Evolutionary conservation across 345 rosid species (phyloP).

Genomic region (Rhodomyrtus tomentosa): DNA sequence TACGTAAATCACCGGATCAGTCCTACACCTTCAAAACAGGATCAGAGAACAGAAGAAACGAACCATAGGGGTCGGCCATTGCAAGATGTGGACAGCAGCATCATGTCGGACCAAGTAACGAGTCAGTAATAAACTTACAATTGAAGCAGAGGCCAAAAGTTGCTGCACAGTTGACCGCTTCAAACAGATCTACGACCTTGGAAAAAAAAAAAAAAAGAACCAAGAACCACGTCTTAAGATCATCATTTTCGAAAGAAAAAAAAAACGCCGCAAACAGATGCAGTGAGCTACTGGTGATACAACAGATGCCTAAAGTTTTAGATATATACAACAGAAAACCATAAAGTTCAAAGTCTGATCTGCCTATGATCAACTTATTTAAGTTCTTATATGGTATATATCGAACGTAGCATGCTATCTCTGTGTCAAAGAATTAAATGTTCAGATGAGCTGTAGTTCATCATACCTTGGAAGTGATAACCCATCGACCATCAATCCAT

Average conservation of each 20-base stretch:
- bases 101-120: neutral
- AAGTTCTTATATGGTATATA: neutral
- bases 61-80: neutral
- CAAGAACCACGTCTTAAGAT: neutral
- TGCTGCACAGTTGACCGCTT: neutral
- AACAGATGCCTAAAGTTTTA: neutral
- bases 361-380: neutral
- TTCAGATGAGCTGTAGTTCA: neutral
- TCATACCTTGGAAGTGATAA: conserved; percentile 14
- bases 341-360: neutral
- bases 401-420: neutral
- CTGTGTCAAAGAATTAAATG: neutral
- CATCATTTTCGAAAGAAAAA: neutral
- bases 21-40: neutral
- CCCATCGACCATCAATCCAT: conserved; percentile 33
- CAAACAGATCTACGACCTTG: neutral
- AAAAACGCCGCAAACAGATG: neutral
- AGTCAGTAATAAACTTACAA: neutral
- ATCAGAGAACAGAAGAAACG: neutral
- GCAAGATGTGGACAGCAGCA: neutral
- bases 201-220: neutral
- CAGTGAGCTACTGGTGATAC: neutral
- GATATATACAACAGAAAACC: neutral
- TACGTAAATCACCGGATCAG: neutral
- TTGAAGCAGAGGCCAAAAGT: neutral